Evolutionary conservation across 2,329 filamentous ascomycete species (phyloP), one percentile per base, ranked within the genome.

Genomic region (Alternaria infectoria): DNA sequence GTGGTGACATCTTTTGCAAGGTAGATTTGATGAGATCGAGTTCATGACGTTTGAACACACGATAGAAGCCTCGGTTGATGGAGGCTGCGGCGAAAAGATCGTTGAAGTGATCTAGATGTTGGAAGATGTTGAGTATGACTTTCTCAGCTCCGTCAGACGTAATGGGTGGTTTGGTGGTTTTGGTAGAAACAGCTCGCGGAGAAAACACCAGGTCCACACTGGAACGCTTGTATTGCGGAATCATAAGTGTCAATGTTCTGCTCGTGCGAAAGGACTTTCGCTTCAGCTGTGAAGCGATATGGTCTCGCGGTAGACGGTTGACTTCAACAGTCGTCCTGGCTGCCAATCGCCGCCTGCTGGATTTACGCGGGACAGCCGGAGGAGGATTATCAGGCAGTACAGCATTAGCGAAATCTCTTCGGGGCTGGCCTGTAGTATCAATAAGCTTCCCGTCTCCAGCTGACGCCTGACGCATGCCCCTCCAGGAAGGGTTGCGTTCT

Each of bases 21-120:
- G 86, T 82, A 6, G 76, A 78, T 54, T 85, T 85, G 59, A 89
- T 83, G 3, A 89, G 78, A 0, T 80, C 73, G 50, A 89, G 77
- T 67, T 89, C 86, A 68, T 88, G 81, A 19, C 81, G 78, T 71
- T 88, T 88, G 77, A 87, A 89, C 0, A 87, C 82, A 4, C 80
- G 80, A 69, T 88, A 88, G 75, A 89, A 88, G 19, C 84, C 84
- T 51, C 81, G 82, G 71, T 86, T 88, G 50, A 88, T 80, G 8
- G 85, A 76, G 5, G 86, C 86, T 5, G 84, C 81, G 32, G 83
- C 82, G 68, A 87, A 87, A 0, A 90, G 80, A 69, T 89, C 87
- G 32, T 85, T 82, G 3, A 87, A 78, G 3, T 81, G 82, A 36
- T 81, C 76, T 8, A 87, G 79, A 5, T 78, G 81, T 47, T 81